Evolutionary conservation across 352 stramenopile species (phyloP), one percentile per base, ranked within the genome.

Genomic region (Phytopythium aichiense): DNA sequence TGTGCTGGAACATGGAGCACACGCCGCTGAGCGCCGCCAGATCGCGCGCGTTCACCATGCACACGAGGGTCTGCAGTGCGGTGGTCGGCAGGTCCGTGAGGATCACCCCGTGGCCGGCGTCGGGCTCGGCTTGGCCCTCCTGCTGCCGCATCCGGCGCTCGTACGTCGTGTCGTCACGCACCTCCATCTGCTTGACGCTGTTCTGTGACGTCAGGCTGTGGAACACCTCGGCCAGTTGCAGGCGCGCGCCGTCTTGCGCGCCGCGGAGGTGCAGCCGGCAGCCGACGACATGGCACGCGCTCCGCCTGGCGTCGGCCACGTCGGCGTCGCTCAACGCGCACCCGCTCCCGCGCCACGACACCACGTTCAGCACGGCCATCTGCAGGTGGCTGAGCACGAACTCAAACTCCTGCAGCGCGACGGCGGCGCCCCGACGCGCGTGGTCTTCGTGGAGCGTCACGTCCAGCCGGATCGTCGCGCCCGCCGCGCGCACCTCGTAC

Each of bases 1-100:
- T 66, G 58, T 93, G 76, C 69, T 92, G 84, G 30, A 93, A 92
- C 59, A 88, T 62, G 7, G 80, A 86, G 66, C 81, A 92, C 4
- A 90, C 81, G 4, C 65, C 65, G 40, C 81, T 87, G 13, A 91
- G 57, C 9, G 72, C 69, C 6, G 84, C 81, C 28, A 95, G 60
- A 13, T 89, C 78, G 7, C 76, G 71, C 33, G 87, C 72, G 35
- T 82, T 74, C 49, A 92, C 71, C 38, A 91, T 72, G 42, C 74
- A 77, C 30, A 95, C 66, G 15, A 93, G 66, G 13, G 50, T 65
- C 48, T 89, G 83, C 55, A 95, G 64, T 16, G 74, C 69, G 8
- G 73, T 75, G 7, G 78, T 74, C 5, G 84, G 84, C 16, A 95
- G 55, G 53, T 93, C 84, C 0, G 84, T 95, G 54, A 92, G 37